Percentiles rank a stretch among this genome's conserved stretches.
These are phyloP conservation scores for Albizia julibrissin DNA, from an alignment of 306 rosid species.

Conservation along the genomic window DNA sequence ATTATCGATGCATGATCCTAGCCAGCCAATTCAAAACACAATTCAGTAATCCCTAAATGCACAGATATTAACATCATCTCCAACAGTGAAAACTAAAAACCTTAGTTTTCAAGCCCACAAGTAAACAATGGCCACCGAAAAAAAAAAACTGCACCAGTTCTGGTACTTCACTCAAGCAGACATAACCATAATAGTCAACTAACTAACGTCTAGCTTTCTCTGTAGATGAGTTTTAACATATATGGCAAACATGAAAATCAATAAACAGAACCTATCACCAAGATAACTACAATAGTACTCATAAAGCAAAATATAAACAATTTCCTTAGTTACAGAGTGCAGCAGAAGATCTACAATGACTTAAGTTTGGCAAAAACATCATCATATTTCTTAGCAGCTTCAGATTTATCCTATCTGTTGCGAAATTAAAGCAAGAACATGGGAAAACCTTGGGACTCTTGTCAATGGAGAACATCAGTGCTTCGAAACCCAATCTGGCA, in stretches of 20 bases:
- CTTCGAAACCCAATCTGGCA: too few species aligned
- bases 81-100: neutral
- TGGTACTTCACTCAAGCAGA: neutral
- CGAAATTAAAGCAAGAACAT: too few species aligned
- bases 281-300: constrained; percentile 14
- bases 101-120: neutral
- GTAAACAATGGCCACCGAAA: neutral
- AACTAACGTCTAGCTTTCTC: neutral
- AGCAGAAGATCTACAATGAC: constrained; percentile 11
- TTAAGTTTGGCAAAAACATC: too few species aligned
- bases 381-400: too few species aligned
- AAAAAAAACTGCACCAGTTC: neutral
- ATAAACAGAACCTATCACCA: constrained; percentile 14
- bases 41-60: neutral
- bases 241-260: constrained; percentile 25
- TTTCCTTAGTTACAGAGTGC: neutral
- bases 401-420: too few species aligned
- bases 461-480: too few species aligned
- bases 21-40: neutral
- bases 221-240: neutral
- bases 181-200: constrained; percentile 5
- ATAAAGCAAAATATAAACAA: constrained; percentile 40
- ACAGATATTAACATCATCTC: neutral
- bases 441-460: too few species aligned
- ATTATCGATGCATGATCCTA: too few species aligned